phyloP scores from a whole-genome alignment of 768 basidiomycete genomes.

The Pleurotus ostreatus region DNA sequence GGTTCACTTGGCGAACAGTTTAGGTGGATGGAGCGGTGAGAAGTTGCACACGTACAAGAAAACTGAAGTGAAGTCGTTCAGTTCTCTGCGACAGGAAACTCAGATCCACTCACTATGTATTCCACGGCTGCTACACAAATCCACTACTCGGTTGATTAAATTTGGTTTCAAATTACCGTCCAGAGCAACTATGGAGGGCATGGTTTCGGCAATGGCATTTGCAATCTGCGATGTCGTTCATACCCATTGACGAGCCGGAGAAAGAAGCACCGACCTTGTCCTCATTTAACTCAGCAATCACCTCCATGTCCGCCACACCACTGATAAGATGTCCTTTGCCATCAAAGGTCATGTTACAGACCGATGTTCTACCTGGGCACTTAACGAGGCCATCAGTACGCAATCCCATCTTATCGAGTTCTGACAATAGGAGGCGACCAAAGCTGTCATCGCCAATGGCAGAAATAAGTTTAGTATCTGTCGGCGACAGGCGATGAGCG shows the following conservation, averaged over 20 bases:
- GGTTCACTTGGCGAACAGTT: slow-evolving; percentile 63
- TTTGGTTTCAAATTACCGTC: slow-evolving; percentile 72
- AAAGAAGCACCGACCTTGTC: slow-evolving; percentile 30
- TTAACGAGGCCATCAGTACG: slow-evolving; percentile 69
- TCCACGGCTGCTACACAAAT: slow-evolving; percentile 39
- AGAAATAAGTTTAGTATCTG: slow-evolving; percentile 56
- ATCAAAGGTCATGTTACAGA: slow-evolving; percentile 86
- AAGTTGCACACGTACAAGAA: slow-evolving; percentile 58
- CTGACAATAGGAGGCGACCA: slow-evolving; percentile 59
- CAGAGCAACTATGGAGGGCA: slow-evolving; percentile 59
- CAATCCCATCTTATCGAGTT: slow-evolving; percentile 65
- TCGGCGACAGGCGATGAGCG: slow-evolving; percentile 57
- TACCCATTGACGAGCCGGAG: neutral
- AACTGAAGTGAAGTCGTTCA: slow-evolving; percentile 32
- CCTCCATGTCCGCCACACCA: slow-evolving; percentile 93
- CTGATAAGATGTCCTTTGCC: slow-evolving; percentile 62
- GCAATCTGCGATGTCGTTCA: slow-evolving; percentile 39
- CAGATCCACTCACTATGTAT: slow-evolving; percentile 54
- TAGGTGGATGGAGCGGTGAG: neutral
- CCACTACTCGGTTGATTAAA: slow-evolving; percentile 47
- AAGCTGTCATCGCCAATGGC: slow-evolving; percentile 76
- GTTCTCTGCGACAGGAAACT: neutral
- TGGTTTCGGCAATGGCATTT: slow-evolving; percentile 39
- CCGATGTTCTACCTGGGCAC: slow-evolving; percentile 53
- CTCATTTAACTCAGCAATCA: slow-evolving; percentile 46